Percentiles rank a stretch among this genome's conserved stretches.
Evolutionary conservation across 2,329 filamentous ascomycete genomes (phyloP).

Genomic region (Fusarium agapanthi): DNA sequence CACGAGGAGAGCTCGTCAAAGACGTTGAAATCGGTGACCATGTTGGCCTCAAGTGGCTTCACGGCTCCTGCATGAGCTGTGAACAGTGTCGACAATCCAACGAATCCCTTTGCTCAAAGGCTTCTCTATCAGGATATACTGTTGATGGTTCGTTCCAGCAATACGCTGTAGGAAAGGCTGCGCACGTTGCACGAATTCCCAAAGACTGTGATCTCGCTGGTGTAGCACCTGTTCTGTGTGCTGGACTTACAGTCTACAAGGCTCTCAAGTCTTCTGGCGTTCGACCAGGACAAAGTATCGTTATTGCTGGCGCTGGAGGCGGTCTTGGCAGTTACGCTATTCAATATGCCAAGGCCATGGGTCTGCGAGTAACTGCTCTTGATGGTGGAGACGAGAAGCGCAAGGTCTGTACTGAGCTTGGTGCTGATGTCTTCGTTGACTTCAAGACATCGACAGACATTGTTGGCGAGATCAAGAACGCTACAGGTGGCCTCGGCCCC

Average conservation of each 20-base stretch:
- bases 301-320: constrained; percentile 83
- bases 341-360: constrained; percentile 91
- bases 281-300: constrained; percentile 76
- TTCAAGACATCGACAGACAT: constrained; percentile 78
- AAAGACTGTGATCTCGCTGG: constrained; percentile 77
- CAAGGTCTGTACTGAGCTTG: constrained; percentile 73
- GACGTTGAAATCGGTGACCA: constrained; percentile 83
- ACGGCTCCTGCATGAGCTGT: constrained; percentile 82
- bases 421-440: constrained; percentile 78
- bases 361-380: constrained; percentile 77
- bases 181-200: constrained; percentile 80
- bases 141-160: constrained; percentile 92
- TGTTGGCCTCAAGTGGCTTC: constrained; percentile 89
- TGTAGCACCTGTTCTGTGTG: constrained; percentile 81
- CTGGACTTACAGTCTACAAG: constrained; percentile 86
- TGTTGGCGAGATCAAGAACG: constrained; percentile 77
- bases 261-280: constrained; percentile 80
- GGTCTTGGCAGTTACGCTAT: constrained; percentile 78
- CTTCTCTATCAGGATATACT: constrained; percentile 83
- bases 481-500: constrained; percentile 78
- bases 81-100: constrained; percentile 80
- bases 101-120: constrained; percentile 80
- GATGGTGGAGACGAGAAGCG: constrained; percentile 85
- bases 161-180: constrained; percentile 84
- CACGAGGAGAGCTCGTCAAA: constrained; percentile 75